Evolutionary conservation across 2,329 filamentous ascomycete species (phyloP), one percentile per base, ranked within the genome.

Genomic region (Hymenoscyphus scutula): DNA sequence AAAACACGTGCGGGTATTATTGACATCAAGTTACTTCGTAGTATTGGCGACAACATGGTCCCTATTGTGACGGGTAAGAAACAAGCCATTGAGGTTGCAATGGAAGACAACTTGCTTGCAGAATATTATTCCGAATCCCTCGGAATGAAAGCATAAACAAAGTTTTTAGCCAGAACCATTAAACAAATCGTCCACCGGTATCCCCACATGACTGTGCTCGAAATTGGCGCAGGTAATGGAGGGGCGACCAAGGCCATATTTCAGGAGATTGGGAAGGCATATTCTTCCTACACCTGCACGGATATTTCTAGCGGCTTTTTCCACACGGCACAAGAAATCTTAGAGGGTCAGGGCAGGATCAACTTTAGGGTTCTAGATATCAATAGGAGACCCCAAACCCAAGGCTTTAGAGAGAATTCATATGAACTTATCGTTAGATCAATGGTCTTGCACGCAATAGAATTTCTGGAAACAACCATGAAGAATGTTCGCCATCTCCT

Each of bases 401-500:
- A 80, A 56, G 76, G 74, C 0, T 78, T 65, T 27, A 37, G 51
- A 25, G 41, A 75, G 54, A 29, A 64, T 0, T 65, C 68, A 0
- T 79, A 75, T 62, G 79, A 81, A 48, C 10, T 80, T 5, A 61
- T 80, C n/a, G 65, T 80, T 27, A 77, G 76, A 0, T 72, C 73
- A 5, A 70, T 74, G 37, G 74, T 77, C 2, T 65, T 82, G 0
- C 76, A 80, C 59, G 76, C 77, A 1, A 79, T 77, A 0, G 13
- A 25, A 1, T 45, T 58, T 62, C 55, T 75, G 63, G 65, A 61
- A 53, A 41, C 68, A 54, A 74, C 68, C 34, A 65, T 74, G 38
- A 27, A 34, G 3, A 76, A 80, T 59, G 66, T 75, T 0, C 74
- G 78, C 0, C 64, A 64, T 0, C 66, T 81, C 0, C 68, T 81